Percentiles rank a stretch among this genome's conserved stretches.
Evolutionary conservation across 2,329 filamentous ascomycete species (phyloP).

Genomic region (Metarhizium robertsii): DNA sequence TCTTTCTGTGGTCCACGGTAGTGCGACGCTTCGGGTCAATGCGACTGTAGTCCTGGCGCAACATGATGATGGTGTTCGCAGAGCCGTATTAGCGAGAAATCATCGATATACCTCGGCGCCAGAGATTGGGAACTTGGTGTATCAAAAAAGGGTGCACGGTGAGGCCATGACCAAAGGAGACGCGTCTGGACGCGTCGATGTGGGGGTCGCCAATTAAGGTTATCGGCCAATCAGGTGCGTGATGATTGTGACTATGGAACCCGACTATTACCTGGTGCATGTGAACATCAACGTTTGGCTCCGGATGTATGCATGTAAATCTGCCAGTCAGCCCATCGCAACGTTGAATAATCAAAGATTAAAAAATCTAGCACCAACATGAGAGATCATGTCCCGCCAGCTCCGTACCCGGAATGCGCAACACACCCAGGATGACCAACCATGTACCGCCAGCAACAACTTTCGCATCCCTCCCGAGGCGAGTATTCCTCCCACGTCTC

Average conservation of each 20-base stretch:
- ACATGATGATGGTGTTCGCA: slow-evolving; percentile 26
- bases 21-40: slow-evolving; percentile 65
- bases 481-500: background rate
- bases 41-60: slow-evolving; percentile 42
- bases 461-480: background rate
- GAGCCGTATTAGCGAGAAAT: background rate
- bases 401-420: background rate
- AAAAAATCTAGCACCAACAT: background rate
- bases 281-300: background rate
- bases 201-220: slow-evolving; percentile 14
- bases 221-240: background rate
- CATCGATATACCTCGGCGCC: background rate
- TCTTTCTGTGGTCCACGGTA: slow-evolving; percentile 70
- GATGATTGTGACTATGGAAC: background rate
- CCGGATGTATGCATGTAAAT: background rate
- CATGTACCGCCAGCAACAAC: background rate
- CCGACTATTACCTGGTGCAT: background rate
- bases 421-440: background rate
- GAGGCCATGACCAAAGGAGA: slow-evolving; percentile 13
- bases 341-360: background rate
- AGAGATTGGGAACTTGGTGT: background rate
- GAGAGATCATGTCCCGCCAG: background rate
- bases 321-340: background rate
- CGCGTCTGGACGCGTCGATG: slow-evolving; percentile 24
- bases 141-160: background rate